Base-by-base conservation (phyloP, 495 filamentous ascomycete species). In the Hypoxylon lienhwacheense region DNA sequence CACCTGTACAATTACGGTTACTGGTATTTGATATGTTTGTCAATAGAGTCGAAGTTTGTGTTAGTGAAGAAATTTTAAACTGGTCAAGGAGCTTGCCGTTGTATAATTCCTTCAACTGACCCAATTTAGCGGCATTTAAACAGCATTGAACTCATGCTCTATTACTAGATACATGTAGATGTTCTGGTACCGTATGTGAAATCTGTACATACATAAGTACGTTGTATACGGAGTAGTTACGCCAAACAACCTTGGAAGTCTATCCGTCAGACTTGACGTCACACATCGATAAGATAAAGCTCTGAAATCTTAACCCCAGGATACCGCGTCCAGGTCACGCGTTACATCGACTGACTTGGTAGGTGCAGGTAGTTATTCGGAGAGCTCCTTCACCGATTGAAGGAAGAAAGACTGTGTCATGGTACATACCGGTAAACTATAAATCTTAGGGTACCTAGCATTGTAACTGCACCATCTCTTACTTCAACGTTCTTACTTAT, bases 201-300 rank as follows among this genome's bases (percentile, higher is more conserved):
- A 4, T 42, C 11, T 12, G 11, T 14, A 42, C 31, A 10, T 33
- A 33, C 14, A 7, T 19, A 15, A n/a, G n/a, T n/a, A n/a, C n/a
- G n/a, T n/a, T n/a, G n/a, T n/a, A n/a, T 5, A 12, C 43, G 19
- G 8, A 26, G 32, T 26, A 7, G 32, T 7, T 14, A 33, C 7
- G 36, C 55, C 47, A 42, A 59, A 21, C 32, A 35, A 32, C 16
- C 3, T 17, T n/a, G n/a, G n/a, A n/a, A n/a, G n/a, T n/a, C n/a
- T n/a, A n/a, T n/a, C 26, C 14, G 33, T 44, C 24, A 4, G 3
- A 33, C 12, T 54, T 41, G 39, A 60, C 45, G 45, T 60, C 56
- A 60, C 44, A 54, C 39, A 33, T 48, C 12, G 56, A 60, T 55
- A 55, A 54, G 56, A 60, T 60, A 60, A 60, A 50, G 40, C 11